Base-by-base conservation (phyloP, 2,329 filamentous ascomycete genomes). In the Venturia effusa region DNA sequence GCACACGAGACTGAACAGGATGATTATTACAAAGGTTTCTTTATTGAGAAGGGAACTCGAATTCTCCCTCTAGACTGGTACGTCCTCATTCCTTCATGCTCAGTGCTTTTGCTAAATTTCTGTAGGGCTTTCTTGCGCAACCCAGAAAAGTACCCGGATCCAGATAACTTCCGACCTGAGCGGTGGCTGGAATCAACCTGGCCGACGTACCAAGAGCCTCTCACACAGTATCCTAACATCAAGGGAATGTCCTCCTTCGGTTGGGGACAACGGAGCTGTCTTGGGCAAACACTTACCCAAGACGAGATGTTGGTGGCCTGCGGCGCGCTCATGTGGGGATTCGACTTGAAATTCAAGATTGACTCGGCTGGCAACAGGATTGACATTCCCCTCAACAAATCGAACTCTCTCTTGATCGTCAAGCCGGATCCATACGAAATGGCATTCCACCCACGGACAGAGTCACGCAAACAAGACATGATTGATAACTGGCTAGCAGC, bases 231-330 rank as follows among this genome's bases (percentile, higher is more conserved):
- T 69, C 85, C 86, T 19, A 85, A 82, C 71, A 81, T 88, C 70
- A 83, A 84, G 67, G 80, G 80, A 43, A 84, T 87, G 81, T 82
- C 85, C 67, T 85, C 82, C 0, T 88, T 88, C 69, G 85, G 85
- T 34, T 87, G 80, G 77, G 85, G 85, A 40, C 83, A 84, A 54
- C 80, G 85, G 66, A 80, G 81, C 17, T 88, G 85, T 68, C 78
- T 86, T 4, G 85, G 84, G 5, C 82, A 85, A 74, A 81, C 82
- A 63, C 80, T 88, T 57, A 85, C 83, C 32, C 83, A 86, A 68
- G 78, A 81, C 62, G 79, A 81, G 68, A 72, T 79, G n/a, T 68
- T 83, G 7, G 76, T 81, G 7, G 79, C 79, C 0, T 82, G 80
- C 65, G 79, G 80, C 24, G 77, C 78, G 17, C 70, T 83, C n/a